A percentile compares a stretch with the other conserved stretches of the same genome.
phyloP scores from a whole-genome alignment of 2,329 filamentous ascomycete species.

The Colletotrichum costaricense region DNA sequence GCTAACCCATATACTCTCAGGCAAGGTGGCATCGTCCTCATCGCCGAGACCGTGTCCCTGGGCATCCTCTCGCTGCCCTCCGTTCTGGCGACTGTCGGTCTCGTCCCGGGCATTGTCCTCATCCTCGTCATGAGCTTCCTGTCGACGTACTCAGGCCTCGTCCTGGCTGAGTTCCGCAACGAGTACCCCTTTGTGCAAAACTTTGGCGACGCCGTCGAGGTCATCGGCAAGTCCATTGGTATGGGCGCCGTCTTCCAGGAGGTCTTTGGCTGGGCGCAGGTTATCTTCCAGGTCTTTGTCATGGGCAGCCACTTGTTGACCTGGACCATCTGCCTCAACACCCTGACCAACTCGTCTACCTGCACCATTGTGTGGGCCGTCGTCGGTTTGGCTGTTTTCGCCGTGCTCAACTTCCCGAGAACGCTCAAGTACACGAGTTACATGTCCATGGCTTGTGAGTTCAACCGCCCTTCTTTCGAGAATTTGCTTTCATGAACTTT shows the following conservation, averaged over 20 bases:
- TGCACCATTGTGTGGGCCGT: constrained; percentile 74
- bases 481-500: background rate
- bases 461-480: background rate
- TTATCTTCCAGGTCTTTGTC: constrained; percentile 74
- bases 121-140: constrained; percentile 75
- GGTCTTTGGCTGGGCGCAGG: constrained; percentile 68
- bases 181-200: constrained; percentile 75
- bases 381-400: constrained; percentile 68
- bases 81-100: constrained; percentile 77
- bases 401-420: constrained; percentile 68
- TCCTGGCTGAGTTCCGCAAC: constrained; percentile 75
- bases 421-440: constrained; percentile 72
- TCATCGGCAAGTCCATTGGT: constrained; percentile 59
- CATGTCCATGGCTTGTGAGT: constrained; percentile 66
- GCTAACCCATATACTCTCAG: constrained; percentile 37
- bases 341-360: constrained; percentile 66
- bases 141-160: constrained; percentile 71
- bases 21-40: constrained; percentile 57
- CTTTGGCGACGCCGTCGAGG: constrained; percentile 73
- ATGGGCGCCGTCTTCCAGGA: constrained; percentile 67
- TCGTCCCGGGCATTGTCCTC: constrained; percentile 78
- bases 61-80: constrained; percentile 78
- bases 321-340: constrained; percentile 75
- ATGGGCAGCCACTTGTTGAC: constrained; percentile 77
- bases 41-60: constrained; percentile 58